Evolutionary conservation across 495 filamentous ascomycete genomes (phyloP).

Genomic region (Penicillium waksmanii): DNA sequence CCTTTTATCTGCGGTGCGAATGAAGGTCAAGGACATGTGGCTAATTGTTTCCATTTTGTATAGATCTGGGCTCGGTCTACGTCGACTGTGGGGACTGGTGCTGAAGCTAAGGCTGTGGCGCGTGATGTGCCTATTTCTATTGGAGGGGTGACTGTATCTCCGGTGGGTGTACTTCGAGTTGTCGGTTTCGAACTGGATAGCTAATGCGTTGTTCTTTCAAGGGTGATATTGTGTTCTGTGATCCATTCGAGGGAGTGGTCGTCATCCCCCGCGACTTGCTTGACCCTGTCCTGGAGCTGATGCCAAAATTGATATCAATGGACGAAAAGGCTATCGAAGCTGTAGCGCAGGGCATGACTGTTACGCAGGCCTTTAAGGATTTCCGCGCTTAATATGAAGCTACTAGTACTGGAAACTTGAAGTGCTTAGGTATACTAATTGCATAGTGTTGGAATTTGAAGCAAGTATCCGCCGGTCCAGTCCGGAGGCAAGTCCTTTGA

Average conservation of each 20-base stretch:
- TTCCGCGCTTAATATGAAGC: constrained; percentile 28
- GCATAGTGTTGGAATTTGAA: too few species aligned
- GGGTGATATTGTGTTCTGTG: constrained; percentile 67
- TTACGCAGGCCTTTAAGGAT: constrained; percentile 61
- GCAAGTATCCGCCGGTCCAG: background rate
- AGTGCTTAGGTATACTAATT: too few species aligned
- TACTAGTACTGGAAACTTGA: background rate
- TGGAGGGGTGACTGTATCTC: constrained; percentile 50
- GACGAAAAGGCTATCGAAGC: constrained; percentile 65
- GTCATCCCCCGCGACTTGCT: constrained; percentile 59
- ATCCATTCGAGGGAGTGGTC: constrained; percentile 64
- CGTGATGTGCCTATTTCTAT: constrained; percentile 57
- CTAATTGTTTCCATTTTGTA: constrained; percentile 5
- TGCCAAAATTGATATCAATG: constrained; percentile 59
- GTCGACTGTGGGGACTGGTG: constrained; percentile 62
- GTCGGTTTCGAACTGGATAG: background rate
- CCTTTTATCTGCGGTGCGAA: background rate
- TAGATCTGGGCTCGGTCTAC: constrained; percentile 61
- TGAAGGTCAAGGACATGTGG: background rate
- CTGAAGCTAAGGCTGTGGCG: constrained; percentile 60
- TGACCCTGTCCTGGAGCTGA: constrained; percentile 51
- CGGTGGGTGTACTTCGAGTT: constrained; percentile 35
- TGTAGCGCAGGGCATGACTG: constrained; percentile 57
- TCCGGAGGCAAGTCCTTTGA: background rate
- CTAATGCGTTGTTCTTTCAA: constrained; percentile 17